These are phyloP conservation scores for Candida awuae DNA, from an alignment of 805 yeast genomes.

Conservation along the genomic window DNA sequence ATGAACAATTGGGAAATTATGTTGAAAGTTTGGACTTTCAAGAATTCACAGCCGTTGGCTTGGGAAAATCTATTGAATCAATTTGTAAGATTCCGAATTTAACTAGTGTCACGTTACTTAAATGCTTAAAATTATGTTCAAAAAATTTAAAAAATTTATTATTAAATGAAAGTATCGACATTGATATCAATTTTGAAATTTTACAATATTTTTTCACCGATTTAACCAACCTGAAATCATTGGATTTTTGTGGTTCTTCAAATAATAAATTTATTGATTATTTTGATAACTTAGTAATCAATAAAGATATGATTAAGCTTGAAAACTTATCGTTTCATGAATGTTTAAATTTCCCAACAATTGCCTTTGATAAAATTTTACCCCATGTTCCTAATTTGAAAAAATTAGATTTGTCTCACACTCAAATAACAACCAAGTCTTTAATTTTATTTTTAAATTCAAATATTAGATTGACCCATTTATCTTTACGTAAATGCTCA, in stretches of 20 bases:
- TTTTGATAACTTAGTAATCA: constrained; percentile 37
- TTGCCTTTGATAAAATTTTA: constrained; percentile 47
- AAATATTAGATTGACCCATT: constrained; percentile 58
- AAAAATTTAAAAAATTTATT: constrained; percentile 71
- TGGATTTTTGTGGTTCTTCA: constrained; percentile 87
- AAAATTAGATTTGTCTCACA: constrained; percentile 73
- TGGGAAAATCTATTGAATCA: constrained; percentile 86
- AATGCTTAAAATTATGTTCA: constrained; percentile 47
- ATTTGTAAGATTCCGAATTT: constrained; percentile 88
- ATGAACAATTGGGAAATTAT: constrained; percentile 43
- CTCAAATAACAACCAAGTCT: constrained; percentile 61
- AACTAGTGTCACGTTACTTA: constrained; percentile 60
- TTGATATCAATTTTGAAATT: constrained; percentile 60
- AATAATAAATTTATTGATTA: constrained; percentile 54
- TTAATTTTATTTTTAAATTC: constrained; percentile 45
- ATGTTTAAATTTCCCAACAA: constrained; percentile 66
- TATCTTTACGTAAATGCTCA: constrained; percentile 59
- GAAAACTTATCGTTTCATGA: constrained; percentile 72
- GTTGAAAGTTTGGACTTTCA: constrained; percentile 79
- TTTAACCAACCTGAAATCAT: constrained; percentile 49
- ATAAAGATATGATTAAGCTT: constrained; percentile 20
- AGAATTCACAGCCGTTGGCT: constrained; percentile 81
- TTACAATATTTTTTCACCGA: constrained; percentile 47
- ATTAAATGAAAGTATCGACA: constrained; percentile 80
- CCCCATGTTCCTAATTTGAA: constrained; percentile 49